A percentile compares a stretch with the other conserved stretches of the same genome.
phyloP scores from a whole-genome alignment of 768 basidiomycete species.

The Cystofilobasidium macerans region DNA sequence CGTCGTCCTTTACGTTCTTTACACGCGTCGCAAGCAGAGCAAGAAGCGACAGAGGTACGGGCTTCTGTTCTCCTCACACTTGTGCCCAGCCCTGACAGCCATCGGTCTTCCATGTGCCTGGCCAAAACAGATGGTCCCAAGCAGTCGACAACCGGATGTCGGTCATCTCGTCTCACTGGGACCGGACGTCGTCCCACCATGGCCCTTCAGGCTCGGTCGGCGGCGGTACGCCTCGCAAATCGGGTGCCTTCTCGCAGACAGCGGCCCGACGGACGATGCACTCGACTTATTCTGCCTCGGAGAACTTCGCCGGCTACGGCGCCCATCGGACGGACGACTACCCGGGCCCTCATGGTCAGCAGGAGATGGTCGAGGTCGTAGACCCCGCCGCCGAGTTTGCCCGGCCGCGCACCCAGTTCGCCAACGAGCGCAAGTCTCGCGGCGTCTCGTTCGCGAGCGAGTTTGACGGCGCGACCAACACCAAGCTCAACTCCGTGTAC shows the following conservation, averaged over 20 bases:
- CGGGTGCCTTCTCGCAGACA: conserved; percentile 1
- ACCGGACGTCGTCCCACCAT: conserved; percentile 20
- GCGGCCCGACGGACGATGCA: background rate
- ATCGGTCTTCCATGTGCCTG: background rate
- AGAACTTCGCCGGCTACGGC: conserved; percentile 20
- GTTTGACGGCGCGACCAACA: conserved; percentile 30
- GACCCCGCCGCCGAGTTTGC: conserved; percentile 12
- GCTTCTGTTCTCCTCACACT: background rate
- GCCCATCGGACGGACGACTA: conserved; percentile 1
- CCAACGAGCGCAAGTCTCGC: conserved; percentile 8
- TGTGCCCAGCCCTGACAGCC: background rate
- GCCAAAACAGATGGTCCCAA: conserved; percentile 11
- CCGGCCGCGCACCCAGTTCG: background rate
- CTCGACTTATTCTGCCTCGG: conserved; percentile 15
- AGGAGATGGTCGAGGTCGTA: conserved; percentile 17
- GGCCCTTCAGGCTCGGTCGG: too few species aligned
- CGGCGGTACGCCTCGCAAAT: background rate
- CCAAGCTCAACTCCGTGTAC: conserved; percentile 18
- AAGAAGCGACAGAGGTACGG: conserved; percentile 25
- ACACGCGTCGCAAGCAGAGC: conserved; percentile 12
- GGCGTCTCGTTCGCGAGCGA: conserved; percentile 37
- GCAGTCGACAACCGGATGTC: conserved; percentile 26
- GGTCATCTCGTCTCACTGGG: conserved; percentile 25
- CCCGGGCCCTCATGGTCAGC: background rate
- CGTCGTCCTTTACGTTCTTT: conserved; percentile 14